Evolutionary conservation across 129 eudicot species (phyloP).

Genomic region (Kitagawia praeruptora): DNA sequence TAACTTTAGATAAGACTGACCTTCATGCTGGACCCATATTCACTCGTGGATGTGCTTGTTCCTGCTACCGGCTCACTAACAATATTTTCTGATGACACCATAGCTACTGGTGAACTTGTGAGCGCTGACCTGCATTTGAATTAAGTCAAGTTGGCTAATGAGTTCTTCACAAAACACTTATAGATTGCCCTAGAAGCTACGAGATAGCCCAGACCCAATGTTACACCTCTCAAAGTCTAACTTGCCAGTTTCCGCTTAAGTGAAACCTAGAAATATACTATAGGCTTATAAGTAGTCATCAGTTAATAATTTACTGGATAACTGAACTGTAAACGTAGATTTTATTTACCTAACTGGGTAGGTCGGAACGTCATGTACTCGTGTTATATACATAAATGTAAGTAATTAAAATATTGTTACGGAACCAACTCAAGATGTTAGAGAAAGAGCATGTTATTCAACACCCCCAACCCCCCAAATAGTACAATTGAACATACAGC

Average conservation of each 20-base stretch:
- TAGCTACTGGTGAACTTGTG: conserved; percentile 34
- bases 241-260: background rate
- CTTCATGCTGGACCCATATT: conserved; percentile 52
- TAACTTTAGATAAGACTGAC: conserved; percentile 25
- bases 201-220: background rate
- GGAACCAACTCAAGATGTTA: no score
- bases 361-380: no score
- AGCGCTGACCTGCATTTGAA: conserved; percentile 39
- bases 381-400: no score
- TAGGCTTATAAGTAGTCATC: background rate
- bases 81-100: conserved; percentile 38
- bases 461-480: no score
- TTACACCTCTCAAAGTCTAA: background rate
- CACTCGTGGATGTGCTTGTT: conserved; percentile 63
- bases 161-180: background rate
- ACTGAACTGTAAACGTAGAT: background rate
- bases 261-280: background rate
- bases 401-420: no score
- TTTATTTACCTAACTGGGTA: background rate
- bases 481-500: no score
- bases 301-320: background rate
- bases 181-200: background rate
- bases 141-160: background rate
- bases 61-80: conserved; percentile 38
- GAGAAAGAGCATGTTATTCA: no score